Conservation (phyloP, 345 rosid species). For the Brassica napus region Da-Ae NC_063442.1:39029501-39030000, state of each 20-base stretch:
- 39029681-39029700: constrained; percentile 64
- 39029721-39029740: constrained; percentile 36
- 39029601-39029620: neutral
- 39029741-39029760: constrained; percentile 63
- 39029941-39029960: constrained; percentile 79
- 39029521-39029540: too few relatives aligned
- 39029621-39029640: constrained; percentile 19
- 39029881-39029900: neutral
- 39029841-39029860: constrained; percentile 58
- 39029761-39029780: constrained; percentile 69
- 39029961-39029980: constrained; percentile 78
- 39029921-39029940: constrained; percentile 69
- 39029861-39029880: neutral
- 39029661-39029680: constrained; percentile 65
- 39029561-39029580: neutral
- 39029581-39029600: neutral
- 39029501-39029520: too few relatives aligned
- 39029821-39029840: constrained; percentile 90
- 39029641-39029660: constrained; percentile 44
- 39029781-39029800: constrained; percentile 87
- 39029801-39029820: constrained; percentile 85
- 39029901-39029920: neutral
- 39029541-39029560: neutral
- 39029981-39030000: constrained; percentile 80
- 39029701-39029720: constrained; percentile 37